Evolutionary conservation across 164 flowering plant genomes (phyloP).

Genomic region (Brasenia schreberi): DNA sequence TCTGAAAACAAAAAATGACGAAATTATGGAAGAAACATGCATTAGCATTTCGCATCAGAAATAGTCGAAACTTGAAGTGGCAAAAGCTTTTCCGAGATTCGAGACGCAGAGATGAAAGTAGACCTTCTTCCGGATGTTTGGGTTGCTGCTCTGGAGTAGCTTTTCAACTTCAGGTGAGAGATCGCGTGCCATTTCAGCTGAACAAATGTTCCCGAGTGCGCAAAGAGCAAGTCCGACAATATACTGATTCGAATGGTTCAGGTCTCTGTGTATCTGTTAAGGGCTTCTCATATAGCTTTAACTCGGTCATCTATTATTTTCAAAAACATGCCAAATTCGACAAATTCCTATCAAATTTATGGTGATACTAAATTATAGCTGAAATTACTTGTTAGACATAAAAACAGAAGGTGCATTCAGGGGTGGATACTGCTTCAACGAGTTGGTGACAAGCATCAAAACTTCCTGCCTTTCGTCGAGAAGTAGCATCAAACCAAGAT

Average conservation of each 20-base stretch:
- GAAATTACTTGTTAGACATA: background rate
- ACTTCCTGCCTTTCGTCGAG: conserved; percentile 99
- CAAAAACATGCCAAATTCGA: too few species aligned
- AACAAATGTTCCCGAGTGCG: conserved; percentile 95
- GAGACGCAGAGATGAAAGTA: background rate
- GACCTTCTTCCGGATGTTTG: conserved; percentile 93
- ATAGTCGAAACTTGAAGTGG: background rate
- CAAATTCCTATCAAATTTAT: background rate
- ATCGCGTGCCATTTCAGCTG: conserved; percentile 99
- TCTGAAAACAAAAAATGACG: background rate
- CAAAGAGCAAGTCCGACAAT: conserved; percentile 98
- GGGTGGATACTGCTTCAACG: conserved; percentile 90
- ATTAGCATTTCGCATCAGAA: background rate
- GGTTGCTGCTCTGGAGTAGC: conserved; percentile 86
- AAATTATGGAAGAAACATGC: background rate
- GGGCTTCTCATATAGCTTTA: conserved; percentile 13
- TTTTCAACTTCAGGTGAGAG: conserved; percentile 98
- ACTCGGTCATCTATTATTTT: background rate
- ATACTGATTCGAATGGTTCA: conserved; percentile 90
- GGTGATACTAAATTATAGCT: background rate
- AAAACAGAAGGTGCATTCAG: background rate
- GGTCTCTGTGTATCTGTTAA: conserved; percentile 68
- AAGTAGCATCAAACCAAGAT: conserved; percentile 96
- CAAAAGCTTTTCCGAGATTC: background rate
- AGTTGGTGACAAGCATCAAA: conserved; percentile 96